A percentile compares a stretch with the other conserved stretches of the same genome.
Evolutionary conservation across 169 alveolate genomes (phyloP).

Genomic region (Condylostoma magnum): DNA sequence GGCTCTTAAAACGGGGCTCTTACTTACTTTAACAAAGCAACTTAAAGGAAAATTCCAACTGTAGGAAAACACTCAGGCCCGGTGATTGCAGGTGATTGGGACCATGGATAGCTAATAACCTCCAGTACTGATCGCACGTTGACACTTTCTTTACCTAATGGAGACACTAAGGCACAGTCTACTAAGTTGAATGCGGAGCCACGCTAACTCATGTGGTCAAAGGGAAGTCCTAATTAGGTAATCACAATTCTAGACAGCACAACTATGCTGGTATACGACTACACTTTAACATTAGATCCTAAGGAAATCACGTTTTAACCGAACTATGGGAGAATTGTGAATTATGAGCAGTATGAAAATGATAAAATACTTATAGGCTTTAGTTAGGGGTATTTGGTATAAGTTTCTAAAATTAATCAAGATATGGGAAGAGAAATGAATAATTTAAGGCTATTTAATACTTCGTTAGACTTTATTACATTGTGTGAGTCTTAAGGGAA

Average conservation of each 20-base stretch:
- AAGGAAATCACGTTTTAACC: slow-evolving; percentile 62
- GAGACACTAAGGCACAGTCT: slow-evolving; percentile 73
- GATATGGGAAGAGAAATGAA: slow-evolving; percentile 72
- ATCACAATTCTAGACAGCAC: slow-evolving; percentile 63
- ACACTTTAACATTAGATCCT: slow-evolving; percentile 57
- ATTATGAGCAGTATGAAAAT: slow-evolving; percentile 77
- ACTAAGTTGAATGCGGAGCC: slow-evolving; percentile 70
- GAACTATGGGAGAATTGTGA: slow-evolving; percentile 77
- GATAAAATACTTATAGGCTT: slow-evolving; percentile 77
- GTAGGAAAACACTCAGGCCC: slow-evolving; percentile 80
- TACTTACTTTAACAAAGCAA: slow-evolving; percentile 75
- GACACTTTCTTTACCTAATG: slow-evolving; percentile 70
- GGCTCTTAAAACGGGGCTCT: slow-evolving; percentile 86
- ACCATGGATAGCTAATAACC: slow-evolving; percentile 69
- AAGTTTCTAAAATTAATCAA: slow-evolving; percentile 58
- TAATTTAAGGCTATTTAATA: slow-evolving; percentile 57
- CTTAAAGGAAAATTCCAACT: slow-evolving; percentile 74
- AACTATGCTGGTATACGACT: slow-evolving; percentile 61
- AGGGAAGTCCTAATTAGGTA: slow-evolving; percentile 52
- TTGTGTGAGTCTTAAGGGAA: slow-evolving; percentile 58
- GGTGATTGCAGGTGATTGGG: slow-evolving; percentile 84
- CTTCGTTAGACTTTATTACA: slow-evolving; percentile 69
- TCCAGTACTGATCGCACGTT: slow-evolving; percentile 82
- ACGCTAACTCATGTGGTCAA: slow-evolving; percentile 74
- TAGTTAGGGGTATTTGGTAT: slow-evolving; percentile 75